Conservation (phyloP, 306 rosid genomes). For the Quercus gilva region DNA sequence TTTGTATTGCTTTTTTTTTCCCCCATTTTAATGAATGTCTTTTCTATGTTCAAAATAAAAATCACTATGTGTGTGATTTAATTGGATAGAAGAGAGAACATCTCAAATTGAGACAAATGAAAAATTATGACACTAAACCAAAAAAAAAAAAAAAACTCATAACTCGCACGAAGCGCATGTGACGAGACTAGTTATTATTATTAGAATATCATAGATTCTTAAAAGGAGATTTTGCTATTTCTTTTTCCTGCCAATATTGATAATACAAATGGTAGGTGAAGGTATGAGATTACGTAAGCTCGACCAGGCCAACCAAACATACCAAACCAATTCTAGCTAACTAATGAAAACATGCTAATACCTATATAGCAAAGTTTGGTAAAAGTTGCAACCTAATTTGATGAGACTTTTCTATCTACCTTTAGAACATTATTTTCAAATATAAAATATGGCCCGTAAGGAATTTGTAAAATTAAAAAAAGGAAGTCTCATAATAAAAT, state of each 20-base stretch:
- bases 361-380: not conserved
- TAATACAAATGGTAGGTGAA: not conserved
- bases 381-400: not conserved
- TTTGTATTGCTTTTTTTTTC: too few relatives aligned
- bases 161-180: accelerated
- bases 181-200: too few relatives aligned
- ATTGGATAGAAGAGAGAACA: too few relatives aligned
- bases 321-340: not conserved
- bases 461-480: not conserved
- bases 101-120: too few relatives aligned
- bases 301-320: not conserved
- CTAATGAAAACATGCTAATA: not conserved
- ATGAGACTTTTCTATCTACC: not conserved
- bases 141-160: too few relatives aligned
- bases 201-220: not conserved
- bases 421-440: not conserved
- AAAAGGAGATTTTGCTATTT: not conserved
- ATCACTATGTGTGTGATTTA: too few relatives aligned
- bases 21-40: too few relatives aligned
- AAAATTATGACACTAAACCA: too few relatives aligned
- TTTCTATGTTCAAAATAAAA: too few relatives aligned
- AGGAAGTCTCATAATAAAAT: too few relatives aligned
- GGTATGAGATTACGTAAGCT: not conserved
- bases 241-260: not conserved
- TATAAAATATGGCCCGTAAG: not conserved